These are phyloP conservation scores for Trichoderma sp. DNA, from an alignment of 2,329 filamentous ascomycete genomes.

Conservation along the genomic window DNA sequence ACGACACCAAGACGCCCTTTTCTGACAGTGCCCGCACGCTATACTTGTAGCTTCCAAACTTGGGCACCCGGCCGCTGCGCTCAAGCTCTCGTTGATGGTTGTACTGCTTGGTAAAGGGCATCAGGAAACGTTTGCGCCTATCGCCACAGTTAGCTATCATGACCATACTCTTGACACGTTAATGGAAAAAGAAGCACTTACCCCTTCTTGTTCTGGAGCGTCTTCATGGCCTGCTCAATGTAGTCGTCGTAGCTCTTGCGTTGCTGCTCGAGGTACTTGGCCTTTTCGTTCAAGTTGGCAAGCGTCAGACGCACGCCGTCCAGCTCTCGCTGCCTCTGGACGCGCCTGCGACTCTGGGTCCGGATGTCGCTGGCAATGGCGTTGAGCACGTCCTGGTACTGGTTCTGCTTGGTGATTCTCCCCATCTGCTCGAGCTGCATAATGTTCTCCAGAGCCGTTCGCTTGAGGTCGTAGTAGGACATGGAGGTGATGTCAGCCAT, in stretches of 20 bases:
- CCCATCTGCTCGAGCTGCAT: slow-evolving; percentile 84
- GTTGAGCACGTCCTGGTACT: slow-evolving; percentile 97
- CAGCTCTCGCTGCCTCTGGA: slow-evolving; percentile 88
- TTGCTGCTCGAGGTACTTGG: slow-evolving; percentile 89
- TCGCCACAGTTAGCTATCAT: slow-evolving; percentile 30
- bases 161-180: not conserved
- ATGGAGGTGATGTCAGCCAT: slow-evolving; percentile 87
- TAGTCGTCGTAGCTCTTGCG: slow-evolving; percentile 98
- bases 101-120: slow-evolving; percentile 98
- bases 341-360: slow-evolving; percentile 89
- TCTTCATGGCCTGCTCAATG: slow-evolving; percentile 97
- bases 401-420: slow-evolving; percentile 84
- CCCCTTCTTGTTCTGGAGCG: slow-evolving; percentile 94
- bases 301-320: slow-evolving; percentile 80
- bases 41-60: slow-evolving; percentile 98
- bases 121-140: slow-evolving; percentile 86
- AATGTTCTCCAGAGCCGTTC: slow-evolving; percentile 90
- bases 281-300: slow-evolving; percentile 78
- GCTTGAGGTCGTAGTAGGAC: slow-evolving; percentile 90
- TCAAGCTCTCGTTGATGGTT: slow-evolving; percentile 97
- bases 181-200: slow-evolving; percentile 44
- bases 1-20: slow-evolving; percentile 92
- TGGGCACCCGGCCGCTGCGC: slow-evolving; percentile 87
- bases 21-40: slow-evolving; percentile 84
- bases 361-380: slow-evolving; percentile 95